Base-by-base conservation (phyloP, 2,329 filamentous ascomycete genomes). In the Chaetomium strumarium region DNA sequence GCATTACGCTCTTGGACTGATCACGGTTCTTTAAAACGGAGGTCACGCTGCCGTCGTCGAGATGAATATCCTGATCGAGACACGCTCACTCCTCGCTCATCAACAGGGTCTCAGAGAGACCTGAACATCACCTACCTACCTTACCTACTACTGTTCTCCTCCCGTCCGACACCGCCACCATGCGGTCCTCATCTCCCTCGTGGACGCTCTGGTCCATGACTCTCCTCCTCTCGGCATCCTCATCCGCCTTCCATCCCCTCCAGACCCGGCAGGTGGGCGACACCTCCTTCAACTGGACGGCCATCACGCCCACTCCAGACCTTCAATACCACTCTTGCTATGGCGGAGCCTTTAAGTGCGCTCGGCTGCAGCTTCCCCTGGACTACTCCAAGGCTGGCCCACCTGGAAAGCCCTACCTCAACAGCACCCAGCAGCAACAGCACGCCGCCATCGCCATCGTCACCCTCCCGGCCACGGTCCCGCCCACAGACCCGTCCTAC, bases 291-390 rank as follows among this genome's bases (percentile, higher is more conserved):
- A 38, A 54, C 42, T 54, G 52, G 52, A 46, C 52, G n/a, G 3
- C 51, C 42, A 54, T 54, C 37, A 50, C 37, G 6, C 52, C 52
- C 2, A 50, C 52, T 8, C 30, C 17, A 4, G 48, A 52, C 43
- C 46, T 57, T n/a, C 41, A 47, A 11, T 57, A 57, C 46, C 52
- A 55, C 45, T 8, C 29, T 13, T 57, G 55, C 52, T 57, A 52
- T 46, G 17, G 12, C 24, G 16, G 20, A 14, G 31, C n/a, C 33
- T 66, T 68, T 48, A 61, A 66, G 48, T 75, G 72, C 59, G 69
- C 73, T 42, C 66, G 72, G 19, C 65, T 75, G 10, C 73, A 68
- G 3, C 70, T 75, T 6, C 70, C 73, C 10, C 72, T 75, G 65
- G 73, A 75, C 56, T 75, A 51, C 51, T 34, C 49, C 46, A 39